Conservation (phyloP, 345 rosid species). For the Eucalyptus globulus region DNA sequence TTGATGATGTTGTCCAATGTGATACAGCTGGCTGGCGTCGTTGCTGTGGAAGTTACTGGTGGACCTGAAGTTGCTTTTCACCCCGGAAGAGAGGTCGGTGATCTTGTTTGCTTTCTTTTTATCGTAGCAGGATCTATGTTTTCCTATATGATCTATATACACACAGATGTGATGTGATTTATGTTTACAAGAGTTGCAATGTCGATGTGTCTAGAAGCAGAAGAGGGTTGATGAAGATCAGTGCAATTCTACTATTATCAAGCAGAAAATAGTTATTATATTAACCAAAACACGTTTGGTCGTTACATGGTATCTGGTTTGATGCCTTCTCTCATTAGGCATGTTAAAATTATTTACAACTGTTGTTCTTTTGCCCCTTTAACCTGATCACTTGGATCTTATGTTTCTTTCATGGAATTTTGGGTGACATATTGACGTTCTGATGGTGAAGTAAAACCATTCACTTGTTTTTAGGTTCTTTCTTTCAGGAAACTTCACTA, state of each 20-base stretch:
- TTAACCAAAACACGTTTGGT: background rate
- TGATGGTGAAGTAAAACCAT: background rate
- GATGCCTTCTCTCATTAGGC: background rate
- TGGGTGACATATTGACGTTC: background rate
- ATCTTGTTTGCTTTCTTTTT: background rate
- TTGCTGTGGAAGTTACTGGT: conserved; percentile 81
- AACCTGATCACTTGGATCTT: background rate
- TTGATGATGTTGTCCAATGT: background rate
- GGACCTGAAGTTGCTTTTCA: conserved; percentile 97
- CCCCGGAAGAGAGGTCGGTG: conserved; percentile 85
- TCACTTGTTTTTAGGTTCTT: background rate
- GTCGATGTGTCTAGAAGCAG: background rate
- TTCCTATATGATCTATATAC: background rate
- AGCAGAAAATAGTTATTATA: background rate
- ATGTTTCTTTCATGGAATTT: background rate
- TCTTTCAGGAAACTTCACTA: background rate
- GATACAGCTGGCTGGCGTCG: conserved; percentile 81
- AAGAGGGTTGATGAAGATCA: background rate
- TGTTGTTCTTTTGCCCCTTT: background rate
- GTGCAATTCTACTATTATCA: background rate
- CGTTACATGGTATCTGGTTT: background rate
- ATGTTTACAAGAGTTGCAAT: background rate
- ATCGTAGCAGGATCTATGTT: background rate
- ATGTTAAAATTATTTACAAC: background rate
- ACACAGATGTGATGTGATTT: background rate